Evolutionary conservation across 768 basidiomycete species (phyloP).

Genomic region (Collybia sp.): DNA sequence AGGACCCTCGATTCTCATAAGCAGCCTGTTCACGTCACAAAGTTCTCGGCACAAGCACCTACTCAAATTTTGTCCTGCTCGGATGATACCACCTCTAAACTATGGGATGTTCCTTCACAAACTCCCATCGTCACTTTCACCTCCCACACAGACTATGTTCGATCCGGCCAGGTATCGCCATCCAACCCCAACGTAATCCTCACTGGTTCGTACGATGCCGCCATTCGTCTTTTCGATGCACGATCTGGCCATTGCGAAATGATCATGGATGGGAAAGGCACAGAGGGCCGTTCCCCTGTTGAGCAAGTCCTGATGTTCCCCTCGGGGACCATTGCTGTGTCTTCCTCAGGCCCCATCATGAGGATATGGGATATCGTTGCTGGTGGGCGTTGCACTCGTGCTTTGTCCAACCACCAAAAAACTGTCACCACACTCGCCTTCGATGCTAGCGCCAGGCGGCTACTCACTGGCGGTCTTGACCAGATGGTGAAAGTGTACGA

Average conservation of each 20-base stretch:
- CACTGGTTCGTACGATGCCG: slow-evolving; percentile 94
- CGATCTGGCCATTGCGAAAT: slow-evolving; percentile 84
- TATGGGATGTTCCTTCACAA: slow-evolving; percentile 96
- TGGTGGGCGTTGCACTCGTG: slow-evolving; percentile 83
- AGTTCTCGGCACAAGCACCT: slow-evolving; percentile 78
- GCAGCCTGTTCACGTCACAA: slow-evolving; percentile 93
- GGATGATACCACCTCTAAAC: slow-evolving; percentile 89
- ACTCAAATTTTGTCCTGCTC: slow-evolving; percentile 92
- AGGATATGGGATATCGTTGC: slow-evolving; percentile 94
- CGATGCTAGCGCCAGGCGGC: slow-evolving; percentile 66
- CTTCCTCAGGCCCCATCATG: slow-evolving; percentile 88
- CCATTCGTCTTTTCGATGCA: slow-evolving; percentile 82
- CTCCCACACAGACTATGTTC: slow-evolving; percentile 93
- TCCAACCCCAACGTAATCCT: slow-evolving; percentile 81
- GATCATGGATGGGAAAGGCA: slow-evolving; percentile 53
- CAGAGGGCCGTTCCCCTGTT: slow-evolving; percentile 55
- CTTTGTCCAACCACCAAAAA: slow-evolving; percentile 97
- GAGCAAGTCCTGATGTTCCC: slow-evolving; percentile 94
- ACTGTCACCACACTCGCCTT: slow-evolving; percentile 89
- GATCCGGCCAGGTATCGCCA: slow-evolving; percentile 83
- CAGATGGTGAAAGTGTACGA: slow-evolving; percentile 99
- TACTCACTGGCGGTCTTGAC: slow-evolving; percentile 89
- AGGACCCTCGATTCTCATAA: slow-evolving; percentile 91
- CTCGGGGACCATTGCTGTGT: slow-evolving; percentile 79
- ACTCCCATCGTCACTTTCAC: slow-evolving; percentile 72